phyloP scores from a whole-genome alignment of 352 stramenopile species.

The Aphanomyces stellatus region DNA sequence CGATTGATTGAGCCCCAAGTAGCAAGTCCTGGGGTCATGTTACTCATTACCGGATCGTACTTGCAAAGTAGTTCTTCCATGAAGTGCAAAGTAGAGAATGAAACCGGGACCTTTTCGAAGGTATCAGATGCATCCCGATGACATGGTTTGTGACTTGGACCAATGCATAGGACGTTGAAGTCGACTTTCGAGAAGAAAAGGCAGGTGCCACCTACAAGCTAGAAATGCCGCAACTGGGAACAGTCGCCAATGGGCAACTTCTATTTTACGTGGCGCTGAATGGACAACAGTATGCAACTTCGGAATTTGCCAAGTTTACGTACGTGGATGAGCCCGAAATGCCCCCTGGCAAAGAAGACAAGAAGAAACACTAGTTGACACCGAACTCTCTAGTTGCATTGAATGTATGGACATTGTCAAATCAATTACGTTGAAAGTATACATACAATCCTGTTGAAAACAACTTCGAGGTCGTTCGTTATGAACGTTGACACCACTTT shows the following conservation, averaged over 20 bases:
- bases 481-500: too few relatives aligned
- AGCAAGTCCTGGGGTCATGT: neutral
- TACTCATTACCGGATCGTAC: neutral
- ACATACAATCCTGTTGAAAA: too few relatives aligned
- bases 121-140: too few relatives aligned
- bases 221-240: neutral
- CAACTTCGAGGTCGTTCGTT: too few relatives aligned
- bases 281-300: neutral
- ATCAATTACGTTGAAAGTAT: too few relatives aligned
- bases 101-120: neutral
- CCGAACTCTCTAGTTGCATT: neutral
- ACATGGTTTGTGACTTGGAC: too few relatives aligned
- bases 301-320: neutral
- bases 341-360: neutral
- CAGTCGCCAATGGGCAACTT: neutral
- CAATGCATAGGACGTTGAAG: neutral
- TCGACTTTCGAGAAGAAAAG: neutral
- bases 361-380: neutral
- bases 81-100: neutral
- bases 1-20: neutral
- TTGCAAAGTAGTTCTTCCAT: neutral
- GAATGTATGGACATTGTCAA: too few relatives aligned
- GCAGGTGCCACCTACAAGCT: neutral
- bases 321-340: constrained; percentile 6
- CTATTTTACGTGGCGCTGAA: neutral